Conservation (phyloP, 1,284 basidiomycete species). For the Lentinula novae-zelandiae region DNA sequence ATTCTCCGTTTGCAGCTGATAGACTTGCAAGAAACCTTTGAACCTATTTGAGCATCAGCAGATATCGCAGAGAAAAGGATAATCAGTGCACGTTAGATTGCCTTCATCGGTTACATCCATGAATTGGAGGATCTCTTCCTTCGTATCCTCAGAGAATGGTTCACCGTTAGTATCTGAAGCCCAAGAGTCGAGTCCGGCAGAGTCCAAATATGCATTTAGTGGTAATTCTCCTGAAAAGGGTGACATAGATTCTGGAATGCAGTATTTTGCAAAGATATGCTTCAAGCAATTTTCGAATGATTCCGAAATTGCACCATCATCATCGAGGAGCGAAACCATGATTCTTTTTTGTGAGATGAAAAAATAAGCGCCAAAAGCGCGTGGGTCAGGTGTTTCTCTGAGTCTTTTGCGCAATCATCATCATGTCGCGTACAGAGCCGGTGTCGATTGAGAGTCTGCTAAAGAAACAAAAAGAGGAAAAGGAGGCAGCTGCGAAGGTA, state of each 20-base stretch:
- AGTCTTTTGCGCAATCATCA: constrained; percentile 10
- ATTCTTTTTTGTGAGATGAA: neutral
- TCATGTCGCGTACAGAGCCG: constrained; percentile 45
- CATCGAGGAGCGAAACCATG: constrained; percentile 43
- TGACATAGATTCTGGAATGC: constrained; percentile 38
- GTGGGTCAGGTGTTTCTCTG: constrained; percentile 24
- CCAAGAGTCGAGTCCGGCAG: constrained; percentile 65
- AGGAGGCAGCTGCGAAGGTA: constrained; percentile 86
- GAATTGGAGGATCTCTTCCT: constrained; percentile 71
- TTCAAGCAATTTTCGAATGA: constrained; percentile 62
- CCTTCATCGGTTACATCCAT: constrained; percentile 71
- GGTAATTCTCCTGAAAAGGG: constrained; percentile 14
- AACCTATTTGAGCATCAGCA: constrained; percentile 40
- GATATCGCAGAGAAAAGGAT: neutral
- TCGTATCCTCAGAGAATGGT: constrained; percentile 68
- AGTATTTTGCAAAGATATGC: constrained; percentile 74
- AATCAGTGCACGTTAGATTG: constrained; percentile 60
- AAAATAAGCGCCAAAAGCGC: constrained; percentile 2
- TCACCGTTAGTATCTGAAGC: constrained; percentile 74
- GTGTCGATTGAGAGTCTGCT: constrained; percentile 84
- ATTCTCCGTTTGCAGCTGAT: constrained; percentile 76
- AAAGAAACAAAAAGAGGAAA: constrained; percentile 82
- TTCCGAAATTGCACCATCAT: constrained; percentile 61
- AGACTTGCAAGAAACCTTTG: constrained; percentile 76
- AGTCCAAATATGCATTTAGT: constrained; percentile 37